Percentiles rank a stretch among this genome's conserved stretches.
phyloP scores from a whole-genome alignment of 2,329 filamentous ascomycete species.

The Cladosporium sp. region DNA sequence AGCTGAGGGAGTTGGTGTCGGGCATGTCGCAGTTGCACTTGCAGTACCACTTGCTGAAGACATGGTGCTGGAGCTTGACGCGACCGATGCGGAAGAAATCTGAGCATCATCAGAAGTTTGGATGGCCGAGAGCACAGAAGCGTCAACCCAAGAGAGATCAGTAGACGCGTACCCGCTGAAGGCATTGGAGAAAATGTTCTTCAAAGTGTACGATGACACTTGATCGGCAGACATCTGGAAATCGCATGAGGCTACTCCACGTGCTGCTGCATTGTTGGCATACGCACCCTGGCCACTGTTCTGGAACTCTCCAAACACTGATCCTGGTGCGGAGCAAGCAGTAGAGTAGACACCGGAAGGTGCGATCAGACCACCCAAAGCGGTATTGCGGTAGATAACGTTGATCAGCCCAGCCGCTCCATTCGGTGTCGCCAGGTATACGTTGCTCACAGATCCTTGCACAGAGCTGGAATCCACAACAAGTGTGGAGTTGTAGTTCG shows the following conservation, averaged over 20 bases:
- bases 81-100: slow-evolving; percentile 22
- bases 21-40: slow-evolving; percentile 19
- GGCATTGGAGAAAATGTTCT: slow-evolving; percentile 41
- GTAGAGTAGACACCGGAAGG: slow-evolving; percentile 41
- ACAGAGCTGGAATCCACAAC: slow-evolving; percentile 22
- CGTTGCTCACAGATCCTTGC: slow-evolving; percentile 33
- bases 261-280: slow-evolving; percentile 38
- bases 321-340: slow-evolving; percentile 26
- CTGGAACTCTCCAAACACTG: slow-evolving; percentile 47
- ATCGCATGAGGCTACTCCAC: slow-evolving; percentile 39
- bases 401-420: slow-evolving; percentile 41
- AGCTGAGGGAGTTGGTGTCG: slow-evolving; percentile 35
- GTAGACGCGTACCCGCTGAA: slow-evolving; percentile 40
- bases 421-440: slow-evolving; percentile 49
- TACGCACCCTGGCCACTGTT: slow-evolving; percentile 48
- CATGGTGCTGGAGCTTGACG: slow-evolving; percentile 23
- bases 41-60: slow-evolving; percentile 25
- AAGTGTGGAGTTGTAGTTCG: slow-evolving; percentile 22
- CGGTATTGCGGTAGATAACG: slow-evolving; percentile 46
- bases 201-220: slow-evolving; percentile 41
- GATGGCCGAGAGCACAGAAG: slow-evolving; percentile 39
- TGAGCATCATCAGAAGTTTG: slow-evolving; percentile 36
- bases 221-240: slow-evolving; percentile 38
- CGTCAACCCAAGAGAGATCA: slow-evolving; percentile 44
- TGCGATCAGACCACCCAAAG: slow-evolving; percentile 43